Evolutionary conservation across 257 asterid genomes (phyloP).

Genomic region (Lavandula angustifolia): DNA sequence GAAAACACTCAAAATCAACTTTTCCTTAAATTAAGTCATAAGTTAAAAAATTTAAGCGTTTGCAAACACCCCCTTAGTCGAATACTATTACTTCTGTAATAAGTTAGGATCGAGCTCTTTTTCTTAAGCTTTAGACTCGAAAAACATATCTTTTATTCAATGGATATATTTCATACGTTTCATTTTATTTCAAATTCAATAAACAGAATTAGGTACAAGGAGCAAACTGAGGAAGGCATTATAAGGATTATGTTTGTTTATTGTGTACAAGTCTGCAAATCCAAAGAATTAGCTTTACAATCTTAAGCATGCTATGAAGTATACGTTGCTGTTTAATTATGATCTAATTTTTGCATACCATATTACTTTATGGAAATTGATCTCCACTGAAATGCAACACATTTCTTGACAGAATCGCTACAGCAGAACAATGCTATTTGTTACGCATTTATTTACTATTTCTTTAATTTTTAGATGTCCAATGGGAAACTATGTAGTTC

Average conservation of each 20-base stretch:
- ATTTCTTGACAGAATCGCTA: background rate
- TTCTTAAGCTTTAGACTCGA: background rate
- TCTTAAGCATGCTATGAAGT: background rate
- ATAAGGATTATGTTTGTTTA: too few relatives aligned
- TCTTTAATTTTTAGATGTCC: background rate
- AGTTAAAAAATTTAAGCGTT: too few relatives aligned
- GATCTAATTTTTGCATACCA: background rate
- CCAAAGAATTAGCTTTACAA: slow-evolving; percentile 1
- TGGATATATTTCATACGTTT: background rate
- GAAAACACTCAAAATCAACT: too few relatives aligned
- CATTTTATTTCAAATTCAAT: background rate
- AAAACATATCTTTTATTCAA: background rate
- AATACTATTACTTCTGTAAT: background rate
- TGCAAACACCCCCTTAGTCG: background rate
- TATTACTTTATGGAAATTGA: background rate
- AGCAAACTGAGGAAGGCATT: too few relatives aligned
- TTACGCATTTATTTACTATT: background rate
- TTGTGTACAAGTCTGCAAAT: background rate
- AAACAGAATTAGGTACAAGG: background rate
- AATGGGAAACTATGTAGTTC: background rate
- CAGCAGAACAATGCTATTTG: background rate
- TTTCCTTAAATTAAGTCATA: too few relatives aligned
- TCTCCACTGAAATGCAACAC: background rate
- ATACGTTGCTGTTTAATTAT: background rate
- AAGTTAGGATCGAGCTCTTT: background rate